Conservation (phyloP, 352 stramenopile genomes). For the Phytophthora pistaciae region DNA sequence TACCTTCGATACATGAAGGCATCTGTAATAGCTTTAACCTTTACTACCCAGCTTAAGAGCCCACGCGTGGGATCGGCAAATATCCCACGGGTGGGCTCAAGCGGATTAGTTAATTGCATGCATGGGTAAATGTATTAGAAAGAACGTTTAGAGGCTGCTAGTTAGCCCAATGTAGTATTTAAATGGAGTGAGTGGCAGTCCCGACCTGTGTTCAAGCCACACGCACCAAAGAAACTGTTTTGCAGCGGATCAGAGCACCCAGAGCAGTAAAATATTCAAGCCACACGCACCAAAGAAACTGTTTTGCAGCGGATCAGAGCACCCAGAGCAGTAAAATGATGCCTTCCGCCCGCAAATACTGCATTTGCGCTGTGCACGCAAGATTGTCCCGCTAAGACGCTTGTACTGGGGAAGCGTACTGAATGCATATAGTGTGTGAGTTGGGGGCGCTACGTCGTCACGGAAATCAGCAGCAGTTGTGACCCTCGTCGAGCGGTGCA, state of each 20-base stretch:
- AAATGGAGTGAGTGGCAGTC: neutral
- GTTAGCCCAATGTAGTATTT: neutral
- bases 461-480: neutral
- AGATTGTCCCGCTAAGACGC: neutral
- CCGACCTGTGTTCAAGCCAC: neutral
- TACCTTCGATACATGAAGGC: no score
- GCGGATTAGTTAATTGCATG: neutral
- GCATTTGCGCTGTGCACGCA: neutral
- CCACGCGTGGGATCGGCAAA: neutral
- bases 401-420: neutral
- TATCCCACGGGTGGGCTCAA: neutral
- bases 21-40: no score
- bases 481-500: constrained; percentile 1
- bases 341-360: neutral
- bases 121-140: neutral
- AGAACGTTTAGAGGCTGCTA: neutral
- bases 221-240: neutral
- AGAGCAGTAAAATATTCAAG: no score
- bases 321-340: neutral
- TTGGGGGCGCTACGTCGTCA: neutral
- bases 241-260: no score
- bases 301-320: neutral
- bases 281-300: neutral
- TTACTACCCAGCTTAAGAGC: neutral
- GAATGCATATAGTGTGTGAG: neutral